Percentiles rank a stretch among this genome's conserved stretches.
phyloP scores from a whole-genome alignment of 2,329 filamentous ascomycete species.

The Lachnellula cervina region DNA sequence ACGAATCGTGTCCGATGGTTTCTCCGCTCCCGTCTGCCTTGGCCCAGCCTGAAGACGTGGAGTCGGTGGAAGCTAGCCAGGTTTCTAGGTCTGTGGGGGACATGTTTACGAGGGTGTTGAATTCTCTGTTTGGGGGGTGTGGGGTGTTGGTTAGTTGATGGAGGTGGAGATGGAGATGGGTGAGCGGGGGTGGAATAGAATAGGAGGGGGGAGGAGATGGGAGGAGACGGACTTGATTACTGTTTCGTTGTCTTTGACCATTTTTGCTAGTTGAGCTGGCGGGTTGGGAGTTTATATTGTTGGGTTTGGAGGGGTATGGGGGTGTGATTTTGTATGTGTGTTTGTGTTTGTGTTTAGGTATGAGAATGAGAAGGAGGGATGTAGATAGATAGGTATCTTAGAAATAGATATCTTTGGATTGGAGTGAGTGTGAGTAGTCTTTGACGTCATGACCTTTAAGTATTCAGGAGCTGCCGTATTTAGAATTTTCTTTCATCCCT shows the following conservation, averaged over 20 bases:
- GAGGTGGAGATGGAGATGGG: not conserved
- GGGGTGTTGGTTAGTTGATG: not conserved
- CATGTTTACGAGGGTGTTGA: slow-evolving; percentile 66
- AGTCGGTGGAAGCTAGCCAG: slow-evolving; percentile 58
- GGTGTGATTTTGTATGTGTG: not conserved
- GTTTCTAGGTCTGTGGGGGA: slow-evolving; percentile 52
- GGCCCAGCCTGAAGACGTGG: slow-evolving; percentile 53
- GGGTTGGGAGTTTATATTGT: not conserved
- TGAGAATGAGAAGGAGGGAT: no score
- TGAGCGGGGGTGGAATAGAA: not conserved
- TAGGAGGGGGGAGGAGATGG: no score
- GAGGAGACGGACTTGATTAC: slow-evolving; percentile 40
- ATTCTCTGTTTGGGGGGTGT: slow-evolving; percentile 43
- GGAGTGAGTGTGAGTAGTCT: no score
- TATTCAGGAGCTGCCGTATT: no score
- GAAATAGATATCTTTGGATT: no score
- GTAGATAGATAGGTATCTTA: no score
- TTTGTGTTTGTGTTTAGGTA: no score
- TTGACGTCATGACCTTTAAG: no score
- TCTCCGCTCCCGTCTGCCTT: slow-evolving; percentile 55
- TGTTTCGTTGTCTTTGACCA: slow-evolving; percentile 48
- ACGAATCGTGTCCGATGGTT: slow-evolving; percentile 58
- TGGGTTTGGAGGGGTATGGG: not conserved
- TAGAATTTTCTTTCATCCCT: no score
- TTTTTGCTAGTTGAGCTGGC: slow-evolving; percentile 23